Base-by-base conservation (phyloP, 768 basidiomycete species). In the Strobilomyces echinocephalus region DNA sequence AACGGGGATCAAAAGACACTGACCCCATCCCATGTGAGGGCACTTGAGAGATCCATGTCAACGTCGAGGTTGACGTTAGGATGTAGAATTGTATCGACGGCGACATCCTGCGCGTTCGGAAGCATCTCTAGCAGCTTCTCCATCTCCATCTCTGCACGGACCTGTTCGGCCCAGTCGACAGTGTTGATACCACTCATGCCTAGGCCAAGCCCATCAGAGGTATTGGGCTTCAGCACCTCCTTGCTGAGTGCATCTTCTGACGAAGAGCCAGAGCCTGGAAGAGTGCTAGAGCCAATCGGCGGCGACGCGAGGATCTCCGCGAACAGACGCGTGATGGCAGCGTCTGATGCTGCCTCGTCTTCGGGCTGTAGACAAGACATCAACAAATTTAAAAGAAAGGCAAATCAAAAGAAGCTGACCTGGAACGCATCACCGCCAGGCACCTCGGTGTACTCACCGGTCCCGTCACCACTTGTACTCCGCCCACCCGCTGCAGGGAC, bases 401-500 rank as follows among this genome's bases (percentile, higher is more conserved):
- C 18, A 21, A 40, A 18, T 4, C 15, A 58, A 20, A 48, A 58
- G 52, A 46, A 50, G 64, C 67, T 50, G 59, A 75, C 74, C 69
- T 72, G 67, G 75, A 76, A 46, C 52, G 61, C 8, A 46, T 57
- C 61, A 53, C 35, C 49, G 57, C n/a, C 52, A 48, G 34, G 55
- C 60, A 57, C 21, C 47, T 60, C 48, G 51, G 30, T 24, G 39
- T 53, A 40, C 63, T 67, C 63, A 20, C 41, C 49, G 45, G 56
- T 60, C 60, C 43, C 60, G 53, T 69, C 56, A 67, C 55, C 63
- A 68, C 62, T 60, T 63, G 66, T 62, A 50, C 66, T 65, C 69
- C 53, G 73, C 74, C 85, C 87, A 88, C 90, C 91, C 90, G 91
- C 91, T 93, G 91, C 91, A 85, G 88, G 91, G 91, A 77, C 85